These are phyloP conservation scores for Dictyostelium capitatum DNA, from an alignment of 78 protist genomes.

Conservation along the genomic window DNA sequence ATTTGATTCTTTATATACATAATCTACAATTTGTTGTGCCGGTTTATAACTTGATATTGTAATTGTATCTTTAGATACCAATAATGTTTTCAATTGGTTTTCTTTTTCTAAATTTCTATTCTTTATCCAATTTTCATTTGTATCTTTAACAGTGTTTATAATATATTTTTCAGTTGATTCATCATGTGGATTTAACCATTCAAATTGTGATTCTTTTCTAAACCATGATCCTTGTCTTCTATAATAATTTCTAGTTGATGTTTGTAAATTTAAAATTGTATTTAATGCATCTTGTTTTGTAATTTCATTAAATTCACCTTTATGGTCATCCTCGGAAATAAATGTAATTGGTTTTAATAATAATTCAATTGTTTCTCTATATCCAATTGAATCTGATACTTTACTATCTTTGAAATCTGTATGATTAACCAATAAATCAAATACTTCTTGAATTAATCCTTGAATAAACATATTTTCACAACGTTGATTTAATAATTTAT, in stretches of 20 bases:
- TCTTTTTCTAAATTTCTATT: constrained; percentile 1
- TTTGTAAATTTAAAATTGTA: constrained; percentile 29
- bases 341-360: constrained; percentile 10
- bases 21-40: background rate
- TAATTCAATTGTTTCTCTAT: constrained; percentile 22
- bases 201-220: background rate
- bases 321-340: background rate
- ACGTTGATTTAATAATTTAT: constrained; percentile 8
- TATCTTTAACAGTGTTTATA: too few relatives aligned
- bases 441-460: constrained; percentile 53
- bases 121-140: background rate
- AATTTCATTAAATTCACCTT: background rate
- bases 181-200: constrained; percentile 17
- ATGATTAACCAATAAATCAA: background rate
- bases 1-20: background rate
- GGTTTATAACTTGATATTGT: background rate
- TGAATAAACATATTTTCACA: constrained; percentile 49
- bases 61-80: background rate
- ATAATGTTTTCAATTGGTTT: background rate
- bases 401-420: background rate
- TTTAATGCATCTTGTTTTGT: background rate
- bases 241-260: constrained; percentile 24
- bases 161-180: too few relatives aligned
- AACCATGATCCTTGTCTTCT: constrained; percentile 61
- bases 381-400: constrained; percentile 36